Percentiles rank a stretch among this genome's conserved stretches.
These are phyloP conservation scores for Polytrichum commune DNA, from an alignment of 225 moss, liverwort and hornwort genomes.

Conservation along the genomic window DNA sequence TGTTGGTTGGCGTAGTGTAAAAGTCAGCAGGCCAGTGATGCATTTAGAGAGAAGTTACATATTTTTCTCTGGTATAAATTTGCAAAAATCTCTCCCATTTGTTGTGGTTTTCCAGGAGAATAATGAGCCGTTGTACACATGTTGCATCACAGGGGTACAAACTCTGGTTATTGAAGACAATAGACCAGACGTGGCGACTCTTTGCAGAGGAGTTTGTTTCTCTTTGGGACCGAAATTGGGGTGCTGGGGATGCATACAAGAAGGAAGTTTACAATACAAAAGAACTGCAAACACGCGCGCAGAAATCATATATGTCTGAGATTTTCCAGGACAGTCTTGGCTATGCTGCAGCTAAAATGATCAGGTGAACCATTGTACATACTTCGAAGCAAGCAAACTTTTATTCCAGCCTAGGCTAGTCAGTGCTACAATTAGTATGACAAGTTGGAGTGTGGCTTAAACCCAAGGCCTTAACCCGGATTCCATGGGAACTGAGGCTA, in stretches of 20 bases:
- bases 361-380: slow-evolving; percentile 19
- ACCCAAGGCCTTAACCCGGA: no score
- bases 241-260: slow-evolving; percentile 72
- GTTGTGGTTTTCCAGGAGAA: background rate
- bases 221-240: slow-evolving; percentile 65
- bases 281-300: slow-evolving; percentile 40
- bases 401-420: background rate
- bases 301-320: slow-evolving; percentile 49
- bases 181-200: slow-evolving; percentile 59
- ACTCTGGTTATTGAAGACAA: slow-evolving; percentile 73
- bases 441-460: no score
- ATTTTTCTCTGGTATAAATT: no score
- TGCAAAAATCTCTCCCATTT: background rate
- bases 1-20: background rate
- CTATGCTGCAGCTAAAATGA: slow-evolving; percentile 86
- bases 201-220: slow-evolving; percentile 59
- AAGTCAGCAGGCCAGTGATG: background rate
- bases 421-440: background rate
- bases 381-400: background rate
- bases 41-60: background rate
- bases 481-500: no score
- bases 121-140: background rate
- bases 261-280: slow-evolving; percentile 61
- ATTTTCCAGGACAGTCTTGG: slow-evolving; percentile 81
- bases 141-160: slow-evolving; percentile 50